phyloP scores from a whole-genome alignment of 345 rosid species.

The Bruguiera parviflora region DNA sequence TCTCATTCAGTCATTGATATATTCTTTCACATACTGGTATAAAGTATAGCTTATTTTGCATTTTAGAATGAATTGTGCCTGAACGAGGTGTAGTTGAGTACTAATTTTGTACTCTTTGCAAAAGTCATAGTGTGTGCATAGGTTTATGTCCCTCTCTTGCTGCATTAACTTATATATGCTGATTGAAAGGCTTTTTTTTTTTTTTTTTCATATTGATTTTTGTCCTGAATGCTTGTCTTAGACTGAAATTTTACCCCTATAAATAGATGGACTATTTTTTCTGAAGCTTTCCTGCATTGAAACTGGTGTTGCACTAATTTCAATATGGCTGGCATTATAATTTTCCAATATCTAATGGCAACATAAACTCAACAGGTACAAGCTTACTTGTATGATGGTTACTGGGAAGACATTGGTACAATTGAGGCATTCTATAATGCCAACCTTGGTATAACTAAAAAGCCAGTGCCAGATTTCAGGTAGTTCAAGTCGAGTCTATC shows the following conservation, averaged over 20 bases:
- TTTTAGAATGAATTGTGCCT: background rate
- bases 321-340: background rate
- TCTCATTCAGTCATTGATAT: background rate
- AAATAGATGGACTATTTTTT: background rate
- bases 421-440: slow-evolving; percentile 96
- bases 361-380: slow-evolving; percentile 54
- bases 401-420: slow-evolving; percentile 98
- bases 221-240: background rate
- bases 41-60: background rate
- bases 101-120: background rate
- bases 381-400: slow-evolving; percentile 95
- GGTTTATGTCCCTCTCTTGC: too few species aligned
- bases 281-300: background rate
- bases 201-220: background rate
- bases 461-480: slow-evolving; percentile 97
- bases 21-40: background rate
- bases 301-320: background rate
- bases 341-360: background rate
- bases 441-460: slow-evolving; percentile 87
- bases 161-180: background rate
- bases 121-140: background rate
- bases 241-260: background rate
- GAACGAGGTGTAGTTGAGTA: background rate
- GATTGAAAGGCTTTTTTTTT: background rate
- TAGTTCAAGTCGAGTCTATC: slow-evolving; percentile 8